Evolutionary conservation across 345 rosid species (phyloP).

Genomic region (Hypericum perforatum): DNA sequence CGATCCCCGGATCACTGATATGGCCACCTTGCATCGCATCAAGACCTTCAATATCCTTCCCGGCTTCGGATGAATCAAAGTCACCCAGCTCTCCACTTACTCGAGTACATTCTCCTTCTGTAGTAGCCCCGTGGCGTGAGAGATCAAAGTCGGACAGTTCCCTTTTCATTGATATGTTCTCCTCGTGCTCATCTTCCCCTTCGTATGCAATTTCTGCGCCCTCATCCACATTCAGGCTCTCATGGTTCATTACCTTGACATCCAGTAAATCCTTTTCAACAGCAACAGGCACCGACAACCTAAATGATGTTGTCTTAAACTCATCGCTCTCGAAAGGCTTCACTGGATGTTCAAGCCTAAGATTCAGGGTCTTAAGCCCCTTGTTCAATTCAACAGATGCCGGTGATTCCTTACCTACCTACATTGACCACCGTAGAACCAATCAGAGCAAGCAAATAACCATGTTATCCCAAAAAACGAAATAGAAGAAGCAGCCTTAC

Average conservation of each 20-base stretch:
- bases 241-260: slow-evolving; percentile 25
- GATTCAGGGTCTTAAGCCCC: slow-evolving; percentile 31
- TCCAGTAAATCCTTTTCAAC: slow-evolving; percentile 12
- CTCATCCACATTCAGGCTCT: slow-evolving; percentile 25
- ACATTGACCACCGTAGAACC: slow-evolving; percentile 7
- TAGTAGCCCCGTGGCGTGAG: slow-evolving; percentile 25
- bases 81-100: slow-evolving; percentile 10
- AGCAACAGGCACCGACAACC: slow-evolving; percentile 19
- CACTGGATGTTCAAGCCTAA: slow-evolving; percentile 41
- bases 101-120: slow-evolving; percentile 15
- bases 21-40: slow-evolving; percentile 43
- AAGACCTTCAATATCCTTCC: slow-evolving; percentile 14
- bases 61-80: slow-evolving; percentile 17
- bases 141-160: slow-evolving; percentile 47
- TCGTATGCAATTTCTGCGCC: slow-evolving; percentile 46
- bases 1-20: slow-evolving; percentile 75
- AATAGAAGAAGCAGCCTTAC: slow-evolving; percentile 19
- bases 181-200: slow-evolving; percentile 72
- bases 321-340: slow-evolving; percentile 42
- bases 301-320: slow-evolving; percentile 27
- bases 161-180: slow-evolving; percentile 42
- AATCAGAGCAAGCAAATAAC: slow-evolving; percentile 4
- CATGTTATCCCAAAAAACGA: slow-evolving; percentile 2
- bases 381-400: slow-evolving; percentile 17
- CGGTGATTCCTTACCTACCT: slow-evolving; percentile 27